Evolutionary conservation across 345 rosid species (phyloP), one percentile per base, ranked within the genome.

Genomic region (Draba incana): DNA sequence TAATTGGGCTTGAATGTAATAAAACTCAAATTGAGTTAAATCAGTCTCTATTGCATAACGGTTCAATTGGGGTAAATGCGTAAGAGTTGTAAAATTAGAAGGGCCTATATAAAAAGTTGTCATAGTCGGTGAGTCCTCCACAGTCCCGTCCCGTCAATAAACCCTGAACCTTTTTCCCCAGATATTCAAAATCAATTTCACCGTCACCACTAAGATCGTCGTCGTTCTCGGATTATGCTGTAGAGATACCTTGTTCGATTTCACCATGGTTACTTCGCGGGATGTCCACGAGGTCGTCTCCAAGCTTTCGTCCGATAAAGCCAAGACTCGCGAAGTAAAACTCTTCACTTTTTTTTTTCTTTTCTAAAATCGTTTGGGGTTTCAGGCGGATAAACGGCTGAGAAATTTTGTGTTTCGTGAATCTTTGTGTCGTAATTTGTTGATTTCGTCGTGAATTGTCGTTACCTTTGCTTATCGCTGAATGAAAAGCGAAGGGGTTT

Each of bases 241-340:
- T 65, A 52, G 50, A 38, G 2, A 6, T 35, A 25, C 38, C 27
- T 64, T 11, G 52, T 28, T 63, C 27, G 44, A 47, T 11, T 57
- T 53, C 10, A 9, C 14, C 46, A 84, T 83, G 87, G 81, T 83
- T 68, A 45, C 87, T 54, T 84, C 94, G 6, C 79, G 88, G 42
- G 97, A 93, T 70, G 74, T 93, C 54, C 86, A 90, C 51, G 98
- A 93, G 47, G 73, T 93, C 78, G 82, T 87, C 77, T 69, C 86
- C 13, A 88, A 87, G 86, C 97, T 93, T 24, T 93, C 98, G 39
- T 88, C 98, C 23, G 96, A 88, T 68, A 90, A 88, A 84, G 90
- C 92, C 69, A 93, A 86, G 80, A 62, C 81, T 39, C 86, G 97
- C 16, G 98, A 93, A 68, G 98, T 90, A 75, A 20, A 71, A 59